Percentiles rank a stretch among this genome's conserved stretches.
Conservation (phyloP, 2,329 filamentous ascomycete species). For the Daldinia sp. region DNA sequence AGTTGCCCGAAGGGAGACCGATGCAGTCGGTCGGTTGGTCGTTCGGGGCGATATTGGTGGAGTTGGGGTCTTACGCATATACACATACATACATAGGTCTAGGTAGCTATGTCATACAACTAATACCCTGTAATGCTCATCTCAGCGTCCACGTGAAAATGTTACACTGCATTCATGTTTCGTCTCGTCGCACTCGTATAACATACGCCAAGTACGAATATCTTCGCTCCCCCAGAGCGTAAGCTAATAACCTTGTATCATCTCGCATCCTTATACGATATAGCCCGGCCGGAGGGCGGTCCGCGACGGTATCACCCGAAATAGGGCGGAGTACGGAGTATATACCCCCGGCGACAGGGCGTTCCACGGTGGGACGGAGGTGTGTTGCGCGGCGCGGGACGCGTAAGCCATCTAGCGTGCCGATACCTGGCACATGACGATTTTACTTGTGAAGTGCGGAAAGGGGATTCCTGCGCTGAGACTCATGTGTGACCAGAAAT, state of each 20-base stretch:
- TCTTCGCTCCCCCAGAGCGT: no score
- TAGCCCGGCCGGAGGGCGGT: not conserved
- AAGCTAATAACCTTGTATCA: no score
- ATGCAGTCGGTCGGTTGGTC: not conserved
- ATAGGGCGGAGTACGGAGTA: conserved; percentile 17
- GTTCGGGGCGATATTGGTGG: not conserved
- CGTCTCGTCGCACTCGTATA: not conserved
- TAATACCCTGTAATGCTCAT: not conserved
- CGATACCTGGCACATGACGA: not conserved
- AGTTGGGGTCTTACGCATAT: conserved; percentile 14
- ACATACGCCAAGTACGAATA: not conserved
- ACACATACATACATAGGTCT: not conserved
- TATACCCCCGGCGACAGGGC: not conserved
- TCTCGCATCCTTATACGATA: not conserved
- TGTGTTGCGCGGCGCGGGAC: not conserved
- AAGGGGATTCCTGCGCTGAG: no score
- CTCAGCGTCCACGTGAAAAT: not conserved
- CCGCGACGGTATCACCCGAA: not conserved
- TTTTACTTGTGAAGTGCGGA: not conserved
- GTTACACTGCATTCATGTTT: not conserved
- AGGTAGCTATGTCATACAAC: not conserved
- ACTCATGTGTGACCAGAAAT: no score
- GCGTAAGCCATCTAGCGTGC: not conserved
- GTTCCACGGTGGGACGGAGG: not conserved
- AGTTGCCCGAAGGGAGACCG: not conserved